phyloP scores from a whole-genome alignment of 1,139 yeast genomes.

The Hemisphaericaspora lyxosophila region DNA sequence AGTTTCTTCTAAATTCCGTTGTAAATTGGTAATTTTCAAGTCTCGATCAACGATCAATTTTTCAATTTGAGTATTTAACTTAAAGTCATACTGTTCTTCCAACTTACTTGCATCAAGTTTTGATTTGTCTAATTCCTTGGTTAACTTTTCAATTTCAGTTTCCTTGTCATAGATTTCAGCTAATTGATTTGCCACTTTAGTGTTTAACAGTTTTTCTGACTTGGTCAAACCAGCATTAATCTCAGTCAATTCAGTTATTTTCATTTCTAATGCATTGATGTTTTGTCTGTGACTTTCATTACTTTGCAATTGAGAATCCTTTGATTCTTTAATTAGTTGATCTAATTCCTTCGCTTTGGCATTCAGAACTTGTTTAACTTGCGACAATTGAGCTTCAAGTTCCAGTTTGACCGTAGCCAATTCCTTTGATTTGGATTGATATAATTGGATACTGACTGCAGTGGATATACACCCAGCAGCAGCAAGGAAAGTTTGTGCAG shows the following conservation, averaged over 20 bases:
- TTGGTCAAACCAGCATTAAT: conserved; percentile 4
- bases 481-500: conserved; percentile 17
- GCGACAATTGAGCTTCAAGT: conserved; percentile 3
- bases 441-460: conserved; percentile 26
- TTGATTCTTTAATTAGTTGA: conserved; percentile 5
- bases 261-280: conserved; percentile 4
- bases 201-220: conserved; percentile 5
- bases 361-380: conserved; percentile 5
- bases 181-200: conserved; percentile 4
- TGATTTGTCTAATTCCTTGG: neutral
- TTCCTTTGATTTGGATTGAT: conserved; percentile 26
- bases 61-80: conserved; percentile 32
- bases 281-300: neutral
- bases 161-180: neutral
- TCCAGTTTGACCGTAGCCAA: conserved; percentile 15
- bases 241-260: conserved; percentile 8
- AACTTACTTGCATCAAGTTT: conserved; percentile 12
- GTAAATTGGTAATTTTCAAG: conserved; percentile 18
- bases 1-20: conserved; percentile 7
- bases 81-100: conserved; percentile 26
- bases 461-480: conserved; percentile 27
- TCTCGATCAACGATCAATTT: conserved; percentile 28
- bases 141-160: conserved; percentile 4
- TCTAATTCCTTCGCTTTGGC: conserved; percentile 3
- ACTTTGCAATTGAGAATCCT: neutral